These are phyloP conservation scores for Alisma plantagoaquatica DNA, from an alignment of 106 monocot species.

Conservation along the genomic window DNA sequence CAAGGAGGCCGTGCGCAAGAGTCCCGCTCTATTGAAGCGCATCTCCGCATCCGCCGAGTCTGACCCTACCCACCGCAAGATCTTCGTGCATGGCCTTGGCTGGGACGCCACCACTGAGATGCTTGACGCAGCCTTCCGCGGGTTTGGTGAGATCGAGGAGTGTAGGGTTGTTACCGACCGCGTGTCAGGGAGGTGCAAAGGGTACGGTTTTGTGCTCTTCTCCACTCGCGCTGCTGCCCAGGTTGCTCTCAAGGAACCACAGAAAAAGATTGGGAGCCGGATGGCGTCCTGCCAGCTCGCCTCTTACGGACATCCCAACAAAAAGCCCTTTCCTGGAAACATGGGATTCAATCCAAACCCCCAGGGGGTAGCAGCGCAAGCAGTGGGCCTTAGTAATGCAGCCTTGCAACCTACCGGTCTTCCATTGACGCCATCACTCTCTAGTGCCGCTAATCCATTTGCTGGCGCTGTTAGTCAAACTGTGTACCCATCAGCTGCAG, in stretches of 20 bases:
- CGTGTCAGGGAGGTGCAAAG: constrained; percentile 66
- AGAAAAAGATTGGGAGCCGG: constrained; percentile 72
- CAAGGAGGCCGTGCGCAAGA: too few relatives aligned
- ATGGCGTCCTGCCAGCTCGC: constrained; percentile 85
- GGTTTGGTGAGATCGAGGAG: constrained; percentile 79
- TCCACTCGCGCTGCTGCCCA: constrained; percentile 39
- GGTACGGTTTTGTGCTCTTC: constrained; percentile 95
- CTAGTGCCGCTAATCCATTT: too few relatives aligned
- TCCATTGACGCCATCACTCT: too few relatives aligned
- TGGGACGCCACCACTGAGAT: constrained; percentile 62
- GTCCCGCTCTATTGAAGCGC: too few relatives aligned
- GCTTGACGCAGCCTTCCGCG: constrained; percentile 28
- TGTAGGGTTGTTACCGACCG: constrained; percentile 63
- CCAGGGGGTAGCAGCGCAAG: too few relatives aligned
- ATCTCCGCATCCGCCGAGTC: constrained; percentile 32
- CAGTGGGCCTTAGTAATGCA: too few relatives aligned
- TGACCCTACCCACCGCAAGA: constrained; percentile 67
- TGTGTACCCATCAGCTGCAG: too few relatives aligned
- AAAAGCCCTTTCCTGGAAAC: too few relatives aligned
- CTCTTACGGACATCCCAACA: too few relatives aligned
- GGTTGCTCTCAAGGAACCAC: constrained; percentile 50
- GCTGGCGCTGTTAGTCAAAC: too few relatives aligned
- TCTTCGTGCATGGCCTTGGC: constrained; percentile 86
- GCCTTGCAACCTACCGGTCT: too few relatives aligned
- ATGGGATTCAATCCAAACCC: too few relatives aligned